These are phyloP conservation scores for Tremella fuciformis DNA, from an alignment of 768 basidiomycete genomes.

Conservation along the genomic window DNA sequence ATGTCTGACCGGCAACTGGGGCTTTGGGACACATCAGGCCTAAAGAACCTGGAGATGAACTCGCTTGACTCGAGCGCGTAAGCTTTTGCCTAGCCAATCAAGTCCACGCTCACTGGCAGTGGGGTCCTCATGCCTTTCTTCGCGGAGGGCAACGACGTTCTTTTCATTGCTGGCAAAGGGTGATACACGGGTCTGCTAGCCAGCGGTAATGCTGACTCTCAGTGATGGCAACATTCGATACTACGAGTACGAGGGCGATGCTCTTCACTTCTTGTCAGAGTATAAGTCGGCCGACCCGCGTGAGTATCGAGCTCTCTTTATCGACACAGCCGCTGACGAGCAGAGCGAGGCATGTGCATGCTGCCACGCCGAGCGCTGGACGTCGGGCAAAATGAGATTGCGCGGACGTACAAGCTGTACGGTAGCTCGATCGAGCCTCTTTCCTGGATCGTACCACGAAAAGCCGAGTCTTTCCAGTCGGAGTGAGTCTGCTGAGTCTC, in stretches of 20 bases:
- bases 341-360: conserved; percentile 91
- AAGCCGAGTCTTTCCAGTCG: conserved; percentile 91
- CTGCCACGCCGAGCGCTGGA: conserved; percentile 85
- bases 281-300: conserved; percentile 84
- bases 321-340: background rate
- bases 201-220: conserved; percentile 10
- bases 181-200: conserved; percentile 45
- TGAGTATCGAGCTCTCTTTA: conserved; percentile 18
- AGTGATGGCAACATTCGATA: conserved; percentile 90
- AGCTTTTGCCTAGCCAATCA: conserved; percentile 12
- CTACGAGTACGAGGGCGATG: conserved; percentile 88
- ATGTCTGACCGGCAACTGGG: conserved; percentile 91
- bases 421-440: conserved; percentile 77
- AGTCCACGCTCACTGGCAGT: conserved; percentile 25
- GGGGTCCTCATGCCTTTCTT: conserved; percentile 98
- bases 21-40: conserved; percentile 80
- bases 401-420: conserved; percentile 84
- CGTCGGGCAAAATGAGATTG: conserved; percentile 90
- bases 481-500: conserved; percentile 54
- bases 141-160: conserved; percentile 79
- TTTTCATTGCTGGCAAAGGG: conserved; percentile 92
- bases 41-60: conserved; percentile 72
- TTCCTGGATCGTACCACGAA: conserved; percentile 90
- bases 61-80: conserved; percentile 77
- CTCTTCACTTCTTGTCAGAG: conserved; percentile 67